Conservation (phyloP, 2,329 filamentous ascomycete species). For the Fusarium xylarioides region DNA sequence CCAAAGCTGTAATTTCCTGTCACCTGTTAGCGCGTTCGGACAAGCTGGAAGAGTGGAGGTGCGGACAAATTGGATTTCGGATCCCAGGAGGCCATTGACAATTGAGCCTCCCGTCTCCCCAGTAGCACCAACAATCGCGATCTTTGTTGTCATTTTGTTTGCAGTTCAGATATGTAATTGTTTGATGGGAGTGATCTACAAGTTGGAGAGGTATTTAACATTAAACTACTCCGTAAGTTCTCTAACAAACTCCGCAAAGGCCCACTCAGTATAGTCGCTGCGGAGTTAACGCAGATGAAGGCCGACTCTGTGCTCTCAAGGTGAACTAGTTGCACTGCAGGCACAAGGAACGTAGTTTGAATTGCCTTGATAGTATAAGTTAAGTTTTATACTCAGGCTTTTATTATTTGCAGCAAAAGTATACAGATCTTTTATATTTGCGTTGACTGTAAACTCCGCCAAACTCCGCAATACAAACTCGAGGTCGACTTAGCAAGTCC, state of each 20-base stretch:
- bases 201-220: neutral
- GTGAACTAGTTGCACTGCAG: neutral
- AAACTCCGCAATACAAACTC: neutral
- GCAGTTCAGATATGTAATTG: too few relatives aligned
- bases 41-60: neutral
- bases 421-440: rapidly evolving
- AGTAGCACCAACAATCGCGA: constrained; percentile 52
- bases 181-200: neutral
- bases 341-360: neutral
- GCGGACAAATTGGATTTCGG: constrained; percentile 41
- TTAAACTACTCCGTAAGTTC: too few relatives aligned
- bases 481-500: too few relatives aligned
- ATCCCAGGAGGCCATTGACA: constrained; percentile 49
- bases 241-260: neutral
- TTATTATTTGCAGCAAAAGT: rapidly evolving
- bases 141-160: constrained; percentile 18
- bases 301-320: neutral
- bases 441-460: neutral
- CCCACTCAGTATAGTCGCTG: neutral
- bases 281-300: neutral
- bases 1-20: constrained; percentile 57
- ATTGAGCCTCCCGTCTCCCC: constrained; percentile 54
- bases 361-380: neutral
- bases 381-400: too few relatives aligned
- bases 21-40: neutral